These are phyloP conservation scores for Glutinoglossum americanum DNA, from an alignment of 495 filamentous ascomycete species.

Conservation along the genomic window DNA sequence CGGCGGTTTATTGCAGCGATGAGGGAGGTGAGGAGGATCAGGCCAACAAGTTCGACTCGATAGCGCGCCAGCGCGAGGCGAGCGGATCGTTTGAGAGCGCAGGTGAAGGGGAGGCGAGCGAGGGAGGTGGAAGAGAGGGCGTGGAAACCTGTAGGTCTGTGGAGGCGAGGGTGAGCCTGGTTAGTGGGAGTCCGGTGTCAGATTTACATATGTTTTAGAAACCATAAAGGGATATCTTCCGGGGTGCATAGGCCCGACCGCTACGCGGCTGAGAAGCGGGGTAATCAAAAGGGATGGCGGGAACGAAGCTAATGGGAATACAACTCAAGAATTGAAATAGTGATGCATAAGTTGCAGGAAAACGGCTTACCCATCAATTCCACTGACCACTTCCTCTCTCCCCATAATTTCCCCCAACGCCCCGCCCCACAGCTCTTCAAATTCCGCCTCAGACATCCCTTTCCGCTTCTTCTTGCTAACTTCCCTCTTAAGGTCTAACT, in stretches of 20 bases:
- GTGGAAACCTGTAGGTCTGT: constrained; percentile 37
- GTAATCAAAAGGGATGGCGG: no score
- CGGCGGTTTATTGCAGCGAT: constrained; percentile 34
- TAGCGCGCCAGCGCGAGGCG: constrained; percentile 81
- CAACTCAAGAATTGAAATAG: no score
- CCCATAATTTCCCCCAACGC: constrained; percentile 69
- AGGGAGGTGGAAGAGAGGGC: constrained; percentile 57
- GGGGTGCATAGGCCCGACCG: no score
- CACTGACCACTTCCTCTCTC: constrained; percentile 60
- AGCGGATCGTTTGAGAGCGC: constrained; percentile 73
- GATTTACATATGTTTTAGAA: constrained; percentile 11
- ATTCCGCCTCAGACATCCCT: constrained; percentile 66
- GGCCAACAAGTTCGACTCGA: constrained; percentile 74
- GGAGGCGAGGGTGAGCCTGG: constrained; percentile 43
- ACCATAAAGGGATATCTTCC: neutral
- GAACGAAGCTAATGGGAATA: constrained; percentile 2
- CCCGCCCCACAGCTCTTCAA: constrained; percentile 74
- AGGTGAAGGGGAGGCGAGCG: constrained; percentile 69
- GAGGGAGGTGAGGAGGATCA: constrained; percentile 29
- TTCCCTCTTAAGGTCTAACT: constrained; percentile 52
- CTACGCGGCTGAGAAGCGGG: no score
- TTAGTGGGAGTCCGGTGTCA: constrained; percentile 36
- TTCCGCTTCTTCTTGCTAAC: constrained; percentile 51
- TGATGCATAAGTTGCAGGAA: neutral
- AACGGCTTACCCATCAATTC: constrained; percentile 52